Evolutionary conservation across 2,329 filamentous ascomycete species (phyloP).

Genomic region (Penicillium janthinellum): DNA sequence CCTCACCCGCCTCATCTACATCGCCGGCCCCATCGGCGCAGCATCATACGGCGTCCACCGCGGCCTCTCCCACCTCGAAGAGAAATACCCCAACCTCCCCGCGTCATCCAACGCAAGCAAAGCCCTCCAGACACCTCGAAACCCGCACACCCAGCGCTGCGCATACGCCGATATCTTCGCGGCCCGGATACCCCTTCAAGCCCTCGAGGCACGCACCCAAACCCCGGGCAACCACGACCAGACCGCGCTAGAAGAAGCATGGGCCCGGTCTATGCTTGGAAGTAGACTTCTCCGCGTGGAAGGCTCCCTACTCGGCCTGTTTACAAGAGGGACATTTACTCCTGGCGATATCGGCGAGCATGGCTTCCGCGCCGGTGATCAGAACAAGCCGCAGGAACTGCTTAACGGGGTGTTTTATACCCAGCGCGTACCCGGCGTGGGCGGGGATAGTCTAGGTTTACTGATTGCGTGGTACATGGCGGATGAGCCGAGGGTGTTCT

Average conservation of each 20-base stretch:
- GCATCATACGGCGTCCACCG: constrained; percentile 25
- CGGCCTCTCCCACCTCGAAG: constrained; percentile 27
- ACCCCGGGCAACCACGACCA: neutral
- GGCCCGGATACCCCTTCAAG: constrained; percentile 22
- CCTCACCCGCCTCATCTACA: constrained; percentile 12
- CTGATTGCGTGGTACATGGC: constrained; percentile 26
- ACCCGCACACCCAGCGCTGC: constrained; percentile 22
- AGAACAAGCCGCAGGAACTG: constrained; percentile 12
- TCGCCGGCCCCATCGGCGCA: constrained; percentile 15
- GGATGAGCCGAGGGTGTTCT: constrained; percentile 24
- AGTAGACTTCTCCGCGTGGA: constrained; percentile 21
- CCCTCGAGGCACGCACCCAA: constrained; percentile 16
- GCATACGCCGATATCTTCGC: constrained; percentile 32
- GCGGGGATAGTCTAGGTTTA: constrained; percentile 20
- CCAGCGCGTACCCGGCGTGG: constrained; percentile 11
- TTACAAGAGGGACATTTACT: constrained; percentile 6
- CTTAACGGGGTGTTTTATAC: constrained; percentile 25
- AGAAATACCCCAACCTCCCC: constrained; percentile 28
- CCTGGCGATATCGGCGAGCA: constrained; percentile 25
- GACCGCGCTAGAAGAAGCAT: constrained; percentile 22
- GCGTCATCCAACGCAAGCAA: constrained; percentile 16
- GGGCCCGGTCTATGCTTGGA: constrained; percentile 26
- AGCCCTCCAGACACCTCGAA: constrained; percentile 19
- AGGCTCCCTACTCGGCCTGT: constrained; percentile 21
- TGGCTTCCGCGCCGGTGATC: constrained; percentile 13